Base-by-base conservation (phyloP, 2,329 filamentous ascomycete genomes). In the Periconia digitata region DNA sequence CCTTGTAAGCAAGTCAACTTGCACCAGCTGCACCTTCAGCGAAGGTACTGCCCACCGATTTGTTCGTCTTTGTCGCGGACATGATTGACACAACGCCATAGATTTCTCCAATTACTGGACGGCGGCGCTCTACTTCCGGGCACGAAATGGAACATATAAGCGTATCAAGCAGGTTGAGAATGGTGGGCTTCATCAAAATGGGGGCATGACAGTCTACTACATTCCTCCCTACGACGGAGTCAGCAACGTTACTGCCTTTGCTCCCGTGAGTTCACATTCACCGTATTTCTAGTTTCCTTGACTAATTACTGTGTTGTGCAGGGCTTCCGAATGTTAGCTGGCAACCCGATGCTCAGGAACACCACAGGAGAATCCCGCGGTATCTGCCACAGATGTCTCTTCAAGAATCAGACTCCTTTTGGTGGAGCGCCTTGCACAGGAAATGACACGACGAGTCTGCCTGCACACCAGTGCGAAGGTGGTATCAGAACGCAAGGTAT, bases 401-500 rank as follows among this genome's bases (percentile, higher is more conserved):
- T 23, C 39, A 49, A 46, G 17, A 39, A 52, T 36, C 46, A 52
- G 20, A 23, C n/a, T 7, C 46, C 46, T 2, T 49, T 52, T 16
- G 50, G 50, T 18, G 56, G 56, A 32, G 49, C 49, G 10, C 49
- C 49, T 8, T 51, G 72, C 58, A 70, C 63, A 5, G 59, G 63
- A 1, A 55, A 66, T 22, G 63, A 78, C 54, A 70, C 66, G 5
- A 70, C 74, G 48, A 45, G 51, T 27, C 59, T 78, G 2, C 59
- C 62, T 5, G 69, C 69, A 6, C 56, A 54, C 51, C 56, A 65
- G 34, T 78, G 75, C 60, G 59, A 68, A 1, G 75, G 75, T 29
- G 76, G 76, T 15, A 77, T 78, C 47, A 72, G 49, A 18, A 51
- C 49, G 10, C 47, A 50, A 40, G 46, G 41, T 49, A 27, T 27